Percentiles rank a stretch among this genome's conserved stretches.
Conservation (phyloP, 2,329 filamentous ascomycete genomes). For the Alternaria ethzedia region DNA sequence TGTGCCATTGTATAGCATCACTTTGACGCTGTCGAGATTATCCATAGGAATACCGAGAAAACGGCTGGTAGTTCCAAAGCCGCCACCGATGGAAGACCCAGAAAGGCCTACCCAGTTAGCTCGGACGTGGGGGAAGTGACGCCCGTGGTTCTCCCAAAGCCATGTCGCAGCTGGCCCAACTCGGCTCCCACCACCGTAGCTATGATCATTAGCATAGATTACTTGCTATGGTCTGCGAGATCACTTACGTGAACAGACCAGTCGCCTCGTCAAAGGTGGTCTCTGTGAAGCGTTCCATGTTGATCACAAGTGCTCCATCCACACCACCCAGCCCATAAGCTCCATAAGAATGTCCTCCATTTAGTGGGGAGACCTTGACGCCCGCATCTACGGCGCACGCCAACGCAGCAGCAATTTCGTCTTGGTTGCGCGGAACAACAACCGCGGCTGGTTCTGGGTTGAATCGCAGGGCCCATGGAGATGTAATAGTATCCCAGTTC, state of each 20-base stretch:
- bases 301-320: constrained; percentile 18
- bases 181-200: constrained; percentile 21
- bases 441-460: constrained; percentile 22
- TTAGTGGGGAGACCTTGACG: constrained; percentile 17
- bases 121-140: constrained; percentile 26
- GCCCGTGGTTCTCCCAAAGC: constrained; percentile 24
- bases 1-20: constrained; percentile 23
- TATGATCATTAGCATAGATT: constrained; percentile 5
- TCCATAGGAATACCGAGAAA: constrained; percentile 24
- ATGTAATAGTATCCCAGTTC: constrained; percentile 15
- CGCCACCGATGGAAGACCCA: constrained; percentile 20
- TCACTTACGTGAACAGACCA: constrained; percentile 10
- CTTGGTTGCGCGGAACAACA: constrained; percentile 6
- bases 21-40: constrained; percentile 19
- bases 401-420: constrained; percentile 17
- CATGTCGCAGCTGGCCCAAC: constrained; percentile 22
- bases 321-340: constrained; percentile 22
- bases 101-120: constrained; percentile 21
- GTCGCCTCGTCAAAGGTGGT: constrained; percentile 14
- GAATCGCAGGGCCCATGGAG: constrained; percentile 19
- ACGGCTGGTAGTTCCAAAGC: constrained; percentile 23
- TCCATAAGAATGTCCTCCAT: constrained; percentile 23
- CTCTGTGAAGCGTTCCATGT: constrained; percentile 19
- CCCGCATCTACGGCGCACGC: constrained; percentile 17
- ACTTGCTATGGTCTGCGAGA: no score